phyloP scores from a whole-genome alignment of 345 rosid species.

The Lepidium africanum region DNA sequence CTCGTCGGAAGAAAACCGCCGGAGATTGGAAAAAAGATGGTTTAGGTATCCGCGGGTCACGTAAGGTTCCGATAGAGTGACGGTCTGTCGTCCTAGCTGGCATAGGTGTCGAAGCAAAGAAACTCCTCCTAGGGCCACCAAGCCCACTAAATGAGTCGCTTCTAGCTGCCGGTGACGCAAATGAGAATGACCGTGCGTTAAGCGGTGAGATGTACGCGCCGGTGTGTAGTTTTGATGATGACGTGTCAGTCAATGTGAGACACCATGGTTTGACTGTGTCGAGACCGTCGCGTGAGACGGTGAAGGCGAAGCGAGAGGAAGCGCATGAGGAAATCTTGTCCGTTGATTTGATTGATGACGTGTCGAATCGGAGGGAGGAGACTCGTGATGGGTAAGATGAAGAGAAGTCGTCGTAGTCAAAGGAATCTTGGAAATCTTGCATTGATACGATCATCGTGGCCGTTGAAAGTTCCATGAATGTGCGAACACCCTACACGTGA shows the following conservation, averaged over 20 bases:
- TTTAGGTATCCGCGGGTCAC: slow-evolving; percentile 64
- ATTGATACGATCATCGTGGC: slow-evolving; percentile 65
- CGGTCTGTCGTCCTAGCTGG: slow-evolving; percentile 55
- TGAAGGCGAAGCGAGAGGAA: slow-evolving; percentile 96
- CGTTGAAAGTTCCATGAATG: slow-evolving; percentile 77
- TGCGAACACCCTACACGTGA: slow-evolving; percentile 71
- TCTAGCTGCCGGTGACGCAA: slow-evolving; percentile 74
- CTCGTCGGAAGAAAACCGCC: slow-evolving; percentile 73
- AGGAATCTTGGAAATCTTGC: slow-evolving; percentile 59
- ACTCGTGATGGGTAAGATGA: slow-evolving; percentile 64
- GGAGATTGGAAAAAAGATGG: slow-evolving; percentile 96
- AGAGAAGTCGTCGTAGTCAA: slow-evolving; percentile 62
- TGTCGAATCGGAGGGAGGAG: slow-evolving; percentile 81
- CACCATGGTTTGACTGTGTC: slow-evolving; percentile 98
- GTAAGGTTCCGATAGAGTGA: slow-evolving; percentile 22
- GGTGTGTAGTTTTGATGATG: slow-evolving; percentile 41
- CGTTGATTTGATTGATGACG: slow-evolving; percentile 49
- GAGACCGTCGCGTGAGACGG: slow-evolving; percentile 74
- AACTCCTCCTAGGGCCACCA: slow-evolving; percentile 34
- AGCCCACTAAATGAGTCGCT: slow-evolving; percentile 20
- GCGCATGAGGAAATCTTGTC: slow-evolving; percentile 58
- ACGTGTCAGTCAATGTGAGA: slow-evolving; percentile 61
- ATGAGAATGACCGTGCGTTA: slow-evolving; percentile 82
- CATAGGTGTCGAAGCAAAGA: slow-evolving; percentile 86
- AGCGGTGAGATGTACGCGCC: slow-evolving; percentile 76